Evolutionary conservation across 768 basidiomycete species (phyloP).

Genomic region (Daedalea quercina): DNA sequence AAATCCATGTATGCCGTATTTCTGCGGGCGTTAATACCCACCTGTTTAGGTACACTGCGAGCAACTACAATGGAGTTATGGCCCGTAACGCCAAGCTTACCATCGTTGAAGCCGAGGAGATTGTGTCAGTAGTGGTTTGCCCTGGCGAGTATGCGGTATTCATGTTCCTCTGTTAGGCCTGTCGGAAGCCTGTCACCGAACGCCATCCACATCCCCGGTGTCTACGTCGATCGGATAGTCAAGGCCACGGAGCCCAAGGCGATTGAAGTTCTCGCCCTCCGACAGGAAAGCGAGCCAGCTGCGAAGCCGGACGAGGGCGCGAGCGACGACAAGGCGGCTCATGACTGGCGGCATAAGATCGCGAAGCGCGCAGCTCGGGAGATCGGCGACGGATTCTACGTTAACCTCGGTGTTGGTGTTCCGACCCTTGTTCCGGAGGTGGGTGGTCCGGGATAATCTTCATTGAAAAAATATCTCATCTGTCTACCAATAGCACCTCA

Average conservation of each 20-base stretch:
- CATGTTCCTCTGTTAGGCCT: slow-evolving; percentile 9
- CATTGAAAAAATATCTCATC: background rate
- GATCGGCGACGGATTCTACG: slow-evolving; percentile 78
- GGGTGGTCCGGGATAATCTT: background rate
- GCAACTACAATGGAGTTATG: slow-evolving; percentile 84
- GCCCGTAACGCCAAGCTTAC: slow-evolving; percentile 83
- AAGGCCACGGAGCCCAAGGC: slow-evolving; percentile 63
- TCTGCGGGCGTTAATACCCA: background rate
- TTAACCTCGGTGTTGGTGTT: slow-evolving; percentile 85
- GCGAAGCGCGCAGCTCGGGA: slow-evolving; percentile 83
- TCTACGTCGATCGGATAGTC: slow-evolving; percentile 85
- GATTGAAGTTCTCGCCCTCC: slow-evolving; percentile 71
- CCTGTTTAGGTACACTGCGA: slow-evolving; percentile 58
- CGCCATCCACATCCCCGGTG: slow-evolving; percentile 72
- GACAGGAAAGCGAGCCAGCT: slow-evolving; percentile 24
- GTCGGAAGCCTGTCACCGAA: slow-evolving; percentile 55
- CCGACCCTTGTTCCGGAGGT: slow-evolving; percentile 74
- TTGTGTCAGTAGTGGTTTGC: slow-evolving; percentile 18
- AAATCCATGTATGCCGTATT: background rate
- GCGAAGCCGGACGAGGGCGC: slow-evolving; percentile 6
- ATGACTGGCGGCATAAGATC: slow-evolving; percentile 47
- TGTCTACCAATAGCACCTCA: slow-evolving; percentile 40
- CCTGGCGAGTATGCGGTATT: background rate
- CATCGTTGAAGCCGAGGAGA: slow-evolving; percentile 57
- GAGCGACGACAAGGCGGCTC: slow-evolving; percentile 16